Conservation (phyloP, 2,329 filamentous ascomycete genomes). For the Coniochaeta sp. region DNA sequence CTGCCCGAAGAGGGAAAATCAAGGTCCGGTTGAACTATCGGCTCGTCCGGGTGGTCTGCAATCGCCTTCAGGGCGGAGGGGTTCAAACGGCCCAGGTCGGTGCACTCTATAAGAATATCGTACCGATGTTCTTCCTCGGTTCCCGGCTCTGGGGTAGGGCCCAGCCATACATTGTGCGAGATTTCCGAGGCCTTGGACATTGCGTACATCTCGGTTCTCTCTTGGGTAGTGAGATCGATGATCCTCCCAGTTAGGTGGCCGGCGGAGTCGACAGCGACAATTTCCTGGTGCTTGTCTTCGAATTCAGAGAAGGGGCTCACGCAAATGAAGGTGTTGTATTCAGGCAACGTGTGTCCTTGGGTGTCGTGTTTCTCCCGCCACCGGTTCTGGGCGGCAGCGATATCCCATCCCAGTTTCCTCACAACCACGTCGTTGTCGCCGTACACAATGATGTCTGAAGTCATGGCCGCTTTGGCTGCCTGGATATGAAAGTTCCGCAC, state of each 20-base stretch:
- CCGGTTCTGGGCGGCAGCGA: conserved; percentile 68
- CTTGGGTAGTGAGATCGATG: conserved; percentile 84
- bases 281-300: conserved; percentile 59
- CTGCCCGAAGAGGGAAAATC: conserved; percentile 95
- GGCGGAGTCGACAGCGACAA: conserved; percentile 68
- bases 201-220: conserved; percentile 83
- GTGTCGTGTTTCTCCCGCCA: conserved; percentile 63
- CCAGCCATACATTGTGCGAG: conserved; percentile 81
- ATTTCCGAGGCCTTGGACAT: conserved; percentile 92
- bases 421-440: conserved; percentile 61
- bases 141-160: conserved; percentile 70
- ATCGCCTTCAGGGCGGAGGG: conserved; percentile 58
- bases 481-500: conserved; percentile 98
- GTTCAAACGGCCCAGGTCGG: conserved; percentile 73
- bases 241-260: conserved; percentile 70
- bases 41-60: conserved; percentile 45
- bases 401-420: conserved; percentile 57
- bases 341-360: conserved; percentile 46
- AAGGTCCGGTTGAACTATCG: conserved; percentile 36
- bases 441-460: conserved; percentile 91
- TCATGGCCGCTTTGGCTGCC: conserved; percentile 74
- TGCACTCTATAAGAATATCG: conserved; percentile 84
- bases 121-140: conserved; percentile 55
- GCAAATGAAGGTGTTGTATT: conserved; percentile 81
- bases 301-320: conserved; percentile 61